These are phyloP conservation scores for Plenodomus biglobosus DNA, from an alignment of 2,329 filamentous ascomycete genomes.

Conservation along the genomic window DNA sequence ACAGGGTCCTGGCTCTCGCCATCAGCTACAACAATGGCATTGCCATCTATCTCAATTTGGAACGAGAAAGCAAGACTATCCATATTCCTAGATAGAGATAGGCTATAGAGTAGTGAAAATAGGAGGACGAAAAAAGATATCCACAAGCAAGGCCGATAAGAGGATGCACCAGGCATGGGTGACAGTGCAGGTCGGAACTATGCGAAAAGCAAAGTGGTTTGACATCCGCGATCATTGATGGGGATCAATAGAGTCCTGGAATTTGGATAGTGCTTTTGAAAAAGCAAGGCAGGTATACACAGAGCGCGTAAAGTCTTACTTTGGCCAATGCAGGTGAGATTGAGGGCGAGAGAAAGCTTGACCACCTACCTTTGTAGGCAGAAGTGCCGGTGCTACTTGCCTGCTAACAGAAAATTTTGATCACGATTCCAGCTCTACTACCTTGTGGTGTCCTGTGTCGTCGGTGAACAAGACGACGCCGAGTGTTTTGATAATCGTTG, in stretches of 20 bases:
- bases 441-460: neutral
- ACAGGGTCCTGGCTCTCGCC: conserved; percentile 9
- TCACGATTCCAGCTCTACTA: neutral
- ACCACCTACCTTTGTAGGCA: conserved; percentile 6
- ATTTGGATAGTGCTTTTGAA: neutral
- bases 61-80: conserved; percentile 25
- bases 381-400: neutral
- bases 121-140: conserved; percentile 6
- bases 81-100: conserved; percentile 15
- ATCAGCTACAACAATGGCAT: conserved; percentile 15
- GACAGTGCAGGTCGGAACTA: neutral
- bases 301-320: neutral
- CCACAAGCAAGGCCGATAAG: neutral
- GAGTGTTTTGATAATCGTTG: neutral
- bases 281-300: neutral
- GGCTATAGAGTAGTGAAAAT: conserved; percentile 8
- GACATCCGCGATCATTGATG: neutral
- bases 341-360: neutral
- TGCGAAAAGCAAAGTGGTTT: neutral
- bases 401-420: neutral
- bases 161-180: neutral
- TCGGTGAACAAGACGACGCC: neutral
- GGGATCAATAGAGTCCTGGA: neutral
- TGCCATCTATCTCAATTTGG: conserved; percentile 29
- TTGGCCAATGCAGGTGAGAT: neutral